Conservation (phyloP, 306 rosid species). For the Pyrus pyrifolia region DNA sequence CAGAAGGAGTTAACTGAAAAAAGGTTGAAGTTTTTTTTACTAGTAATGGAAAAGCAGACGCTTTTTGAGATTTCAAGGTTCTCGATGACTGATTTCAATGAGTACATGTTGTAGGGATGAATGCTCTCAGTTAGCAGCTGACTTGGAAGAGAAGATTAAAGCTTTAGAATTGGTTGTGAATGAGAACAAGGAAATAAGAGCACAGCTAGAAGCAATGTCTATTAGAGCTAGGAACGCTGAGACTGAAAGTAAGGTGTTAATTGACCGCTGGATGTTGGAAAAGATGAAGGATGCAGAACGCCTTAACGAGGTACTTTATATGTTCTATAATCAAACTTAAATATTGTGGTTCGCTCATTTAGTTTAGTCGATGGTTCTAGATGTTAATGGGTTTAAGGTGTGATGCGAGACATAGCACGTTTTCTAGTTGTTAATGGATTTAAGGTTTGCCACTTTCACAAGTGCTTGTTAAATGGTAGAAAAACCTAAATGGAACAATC, state of each 20-base stretch:
- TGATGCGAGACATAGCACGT: background rate
- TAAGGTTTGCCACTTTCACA: background rate
- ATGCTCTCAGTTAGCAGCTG: conserved; percentile 52
- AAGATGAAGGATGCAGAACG: conserved; percentile 99
- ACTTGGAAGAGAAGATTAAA: conserved; percentile 70
- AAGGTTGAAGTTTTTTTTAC: conserved; percentile 37
- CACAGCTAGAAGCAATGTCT: conserved; percentile 58
- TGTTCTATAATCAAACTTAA: background rate
- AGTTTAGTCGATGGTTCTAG: conserved; percentile 8
- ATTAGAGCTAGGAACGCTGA: conserved; percentile 61
- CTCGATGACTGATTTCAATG: conserved; percentile 7
- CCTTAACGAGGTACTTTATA: conserved; percentile 69
- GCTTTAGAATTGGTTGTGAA: conserved; percentile 58
- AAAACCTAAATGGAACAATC: background rate
- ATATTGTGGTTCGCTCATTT: background rate
- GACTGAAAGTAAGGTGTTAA: conserved; percentile 82
- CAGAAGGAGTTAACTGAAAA: conserved; percentile 55
- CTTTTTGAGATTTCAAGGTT: conserved; percentile 5
- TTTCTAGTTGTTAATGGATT: too few relatives aligned
- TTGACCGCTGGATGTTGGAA: conserved; percentile 95
- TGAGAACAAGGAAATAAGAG: conserved; percentile 72
- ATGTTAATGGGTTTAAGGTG: background rate
- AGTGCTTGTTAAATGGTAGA: background rate
- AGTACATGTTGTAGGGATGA: conserved; percentile 54
- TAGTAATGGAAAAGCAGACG: background rate